Base-by-base conservation (phyloP, 805 yeast species). In the Myxozyma lipomycoides region DNA sequence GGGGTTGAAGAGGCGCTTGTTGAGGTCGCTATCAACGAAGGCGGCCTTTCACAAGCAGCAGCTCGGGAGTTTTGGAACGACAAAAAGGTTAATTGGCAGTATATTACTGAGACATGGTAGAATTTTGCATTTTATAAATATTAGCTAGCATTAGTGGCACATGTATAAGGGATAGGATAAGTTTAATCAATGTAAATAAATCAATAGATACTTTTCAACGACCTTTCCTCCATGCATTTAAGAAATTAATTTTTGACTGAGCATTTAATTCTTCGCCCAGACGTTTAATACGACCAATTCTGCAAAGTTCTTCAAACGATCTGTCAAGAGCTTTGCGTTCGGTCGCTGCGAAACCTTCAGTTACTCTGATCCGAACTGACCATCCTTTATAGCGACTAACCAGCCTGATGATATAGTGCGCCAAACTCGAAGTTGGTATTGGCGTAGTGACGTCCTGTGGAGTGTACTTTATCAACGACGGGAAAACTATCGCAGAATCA, bases 221-320 rank as follows among this genome's bases (percentile, higher is more conserved):
- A 48, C 64, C 60, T 24, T 62, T 63, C 22, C 50, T 58, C 61
- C 65, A 73, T 3, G 67, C 69, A 18, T 62, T 54, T 18, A 72
- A 62, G 60, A 79, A 82, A 44, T 69, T 67, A 3, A 58, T 51
- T 64, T 82, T 82, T 17, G 76, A 70, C 1, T 60, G 62, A 1
- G 71, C 51, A 35, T 70, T 70, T 30, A 82, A 67, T 1, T 70
- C 71, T 15, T 67, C 67, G 3, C 81, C 79, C 0, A 81, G 70
- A 2, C 73, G 63, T 48, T 77, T 75, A 48, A 78, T 65, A 47
- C 77, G 73, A 26, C 84, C 84, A 26, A 64, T 58, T 6, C 61
- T 52, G 39, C 68, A 62, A 4, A 70, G 56, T 3, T 58, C 53
- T 36, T 62, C 64, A 15, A 45, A 42, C 4, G 60, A 39, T 21